These are phyloP conservation scores for Ceratocystis diversiconidia DNA, from an alignment of 2,329 filamentous ascomycete genomes.

Conservation along the genomic window DNA sequence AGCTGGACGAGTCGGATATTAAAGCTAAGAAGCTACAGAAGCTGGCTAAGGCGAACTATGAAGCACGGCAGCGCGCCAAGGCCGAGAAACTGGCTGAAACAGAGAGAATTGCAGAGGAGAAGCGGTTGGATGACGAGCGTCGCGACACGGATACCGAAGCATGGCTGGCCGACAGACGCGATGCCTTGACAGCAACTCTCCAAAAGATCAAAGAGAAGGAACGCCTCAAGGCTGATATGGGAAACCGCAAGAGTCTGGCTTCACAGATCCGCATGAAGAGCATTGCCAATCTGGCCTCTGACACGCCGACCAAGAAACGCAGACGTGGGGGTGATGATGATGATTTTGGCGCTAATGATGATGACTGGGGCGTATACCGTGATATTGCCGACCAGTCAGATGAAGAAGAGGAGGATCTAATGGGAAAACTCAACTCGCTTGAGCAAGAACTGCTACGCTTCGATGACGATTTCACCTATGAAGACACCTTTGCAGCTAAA, in stretches of 20 bases:
- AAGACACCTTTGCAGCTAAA: constrained; percentile 82
- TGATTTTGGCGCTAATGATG: constrained; percentile 90
- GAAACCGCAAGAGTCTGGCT: constrained; percentile 90
- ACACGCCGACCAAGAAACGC: constrained; percentile 71
- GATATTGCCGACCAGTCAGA: constrained; percentile 77
- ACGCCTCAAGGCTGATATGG: constrained; percentile 80
- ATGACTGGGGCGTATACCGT: constrained; percentile 95
- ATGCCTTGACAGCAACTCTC: constrained; percentile 54
- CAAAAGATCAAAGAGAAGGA: constrained; percentile 88
- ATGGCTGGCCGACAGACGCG: constrained; percentile 74
- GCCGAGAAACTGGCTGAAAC: constrained; percentile 90
- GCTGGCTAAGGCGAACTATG: constrained; percentile 86
- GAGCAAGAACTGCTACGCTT: constrained; percentile 76
- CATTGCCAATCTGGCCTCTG: constrained; percentile 87
- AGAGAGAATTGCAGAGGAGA: constrained; percentile 67
- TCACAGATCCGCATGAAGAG: constrained; percentile 98
- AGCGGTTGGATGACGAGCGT: constrained; percentile 68
- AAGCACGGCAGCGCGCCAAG: constrained; percentile 85
- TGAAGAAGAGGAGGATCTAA: constrained; percentile 81
- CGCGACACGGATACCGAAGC: constrained; percentile 70
- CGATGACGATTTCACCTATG: constrained; percentile 79
- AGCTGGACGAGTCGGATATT: constrained; percentile 78
- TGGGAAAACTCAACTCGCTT: constrained; percentile 55
- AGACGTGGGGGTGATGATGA: constrained; percentile 83
- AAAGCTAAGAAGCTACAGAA: constrained; percentile 90